A percentile compares a stretch with the other conserved stretches of the same genome.
phyloP scores from a whole-genome alignment of 768 basidiomycete species.

The Hypsizygus marmoreus region DNA sequence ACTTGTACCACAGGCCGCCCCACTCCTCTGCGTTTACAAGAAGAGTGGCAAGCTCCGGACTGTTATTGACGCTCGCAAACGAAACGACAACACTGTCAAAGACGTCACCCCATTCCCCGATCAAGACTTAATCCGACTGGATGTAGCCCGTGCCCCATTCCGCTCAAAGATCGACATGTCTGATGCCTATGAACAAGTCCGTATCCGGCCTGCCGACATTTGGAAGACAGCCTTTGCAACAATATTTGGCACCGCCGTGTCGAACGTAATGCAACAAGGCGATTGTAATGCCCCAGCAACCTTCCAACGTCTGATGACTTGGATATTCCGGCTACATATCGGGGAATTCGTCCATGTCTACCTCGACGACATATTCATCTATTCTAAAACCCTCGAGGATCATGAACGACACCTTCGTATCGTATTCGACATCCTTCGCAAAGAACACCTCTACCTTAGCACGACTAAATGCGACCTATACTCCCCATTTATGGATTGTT shows the following conservation, averaged over 20 bases:
- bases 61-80: background rate
- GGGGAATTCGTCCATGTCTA: conserved; percentile 33
- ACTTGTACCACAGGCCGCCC: background rate
- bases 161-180: no score
- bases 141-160: no score
- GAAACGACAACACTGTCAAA: background rate
- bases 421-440: conserved; percentile 24
- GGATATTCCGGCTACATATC: conserved; percentile 27
- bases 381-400: conserved; percentile 29
- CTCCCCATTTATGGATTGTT: conserved; percentile 23
- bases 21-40: background rate
- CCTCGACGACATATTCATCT: conserved; percentile 39
- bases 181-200: background rate
- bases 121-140: no score
- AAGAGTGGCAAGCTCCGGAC: background rate
- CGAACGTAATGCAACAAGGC: conserved; percentile 39
- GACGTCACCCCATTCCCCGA: no score
- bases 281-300: no score
- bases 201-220: no score
- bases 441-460: conserved; percentile 26
- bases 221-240: conserved; percentile 27
- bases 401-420: conserved; percentile 28
- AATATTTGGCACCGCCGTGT: no score
- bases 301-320: conserved; percentile 37
- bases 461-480: conserved; percentile 29